A percentile compares a stretch with the other conserved stretches of the same genome.
These are phyloP conservation scores for Ramalina intermedia DNA, from an alignment of 495 filamentous ascomycete species.

Conservation along the genomic window DNA sequence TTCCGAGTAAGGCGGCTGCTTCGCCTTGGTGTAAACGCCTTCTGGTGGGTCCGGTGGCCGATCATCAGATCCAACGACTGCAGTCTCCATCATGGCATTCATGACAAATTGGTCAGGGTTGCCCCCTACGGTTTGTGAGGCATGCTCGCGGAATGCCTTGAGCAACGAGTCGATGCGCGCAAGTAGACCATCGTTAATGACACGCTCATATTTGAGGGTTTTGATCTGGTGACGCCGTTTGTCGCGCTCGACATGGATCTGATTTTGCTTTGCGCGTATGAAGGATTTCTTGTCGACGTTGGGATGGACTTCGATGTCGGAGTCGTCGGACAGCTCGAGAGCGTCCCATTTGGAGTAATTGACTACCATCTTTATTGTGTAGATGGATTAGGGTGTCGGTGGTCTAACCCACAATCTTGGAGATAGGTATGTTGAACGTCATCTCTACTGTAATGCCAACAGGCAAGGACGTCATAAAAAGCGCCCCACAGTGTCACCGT, in stretches of 20 bases:
- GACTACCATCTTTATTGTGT: conserved; percentile 52
- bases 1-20: conserved; percentile 75
- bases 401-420: too few relatives aligned
- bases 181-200: conserved; percentile 83
- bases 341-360: conserved; percentile 97
- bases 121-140: conserved; percentile 38
- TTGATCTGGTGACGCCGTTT: conserved; percentile 78
- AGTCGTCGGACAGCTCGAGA: conserved; percentile 93
- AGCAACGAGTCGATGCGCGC: conserved; percentile 69
- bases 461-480: too few relatives aligned
- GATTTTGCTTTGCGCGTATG: conserved; percentile 93
- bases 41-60: conserved; percentile 55
- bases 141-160: conserved; percentile 49
- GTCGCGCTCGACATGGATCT: conserved; percentile 81
- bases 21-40: conserved; percentile 62
- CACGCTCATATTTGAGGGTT: conserved; percentile 81
- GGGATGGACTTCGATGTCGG: conserved; percentile 94
- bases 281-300: conserved; percentile 98
- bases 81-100: conserved; percentile 68
- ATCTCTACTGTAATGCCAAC: too few relatives aligned
- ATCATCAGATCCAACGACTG: conserved; percentile 56
- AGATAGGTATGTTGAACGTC: too few relatives aligned
- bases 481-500: too few relatives aligned
- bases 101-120: conserved; percentile 75
- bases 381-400: not conserved